A percentile compares a stretch with the other conserved stretches of the same genome.
These are phyloP conservation scores for Candida dubliniensis DNA, from an alignment of 1,139 yeast genomes.

Conservation along the genomic window DNA sequence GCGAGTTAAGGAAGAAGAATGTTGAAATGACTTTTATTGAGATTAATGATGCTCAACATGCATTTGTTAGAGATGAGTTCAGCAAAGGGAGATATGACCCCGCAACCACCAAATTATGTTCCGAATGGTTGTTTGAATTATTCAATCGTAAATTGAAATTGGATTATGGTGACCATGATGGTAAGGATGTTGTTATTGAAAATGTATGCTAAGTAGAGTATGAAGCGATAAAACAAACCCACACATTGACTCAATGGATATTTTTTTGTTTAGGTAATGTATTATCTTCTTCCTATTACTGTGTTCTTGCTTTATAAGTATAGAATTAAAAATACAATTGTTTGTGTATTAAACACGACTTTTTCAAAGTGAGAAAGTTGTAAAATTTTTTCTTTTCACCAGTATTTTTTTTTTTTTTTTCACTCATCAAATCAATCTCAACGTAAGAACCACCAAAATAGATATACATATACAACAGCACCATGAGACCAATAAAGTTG, in stretches of 20 bases:
- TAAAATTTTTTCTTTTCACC: slow-evolving; percentile 6
- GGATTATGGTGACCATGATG: slow-evolving; percentile 65
- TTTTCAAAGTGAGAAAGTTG: slow-evolving; percentile 1
- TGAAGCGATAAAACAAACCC: neutral
- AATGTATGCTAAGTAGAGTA: slow-evolving; percentile 52
- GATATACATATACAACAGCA: slow-evolving; percentile 7
- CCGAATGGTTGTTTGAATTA: slow-evolving; percentile 67
- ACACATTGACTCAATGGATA: no score
- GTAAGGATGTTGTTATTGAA: slow-evolving; percentile 50
- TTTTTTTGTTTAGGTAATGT: no score
- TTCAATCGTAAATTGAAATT: slow-evolving; percentile 68
- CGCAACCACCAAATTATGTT: slow-evolving; percentile 66
- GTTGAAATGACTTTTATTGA: slow-evolving; percentile 73
- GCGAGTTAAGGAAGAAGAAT: slow-evolving; percentile 56
- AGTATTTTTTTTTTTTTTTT: slow-evolving; percentile 6
- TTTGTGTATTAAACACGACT: neutral
- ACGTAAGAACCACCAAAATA: neutral
- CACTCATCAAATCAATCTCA: slow-evolving; percentile 4
- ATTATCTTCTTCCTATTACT: no score
- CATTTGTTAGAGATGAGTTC: slow-evolving; percentile 75
- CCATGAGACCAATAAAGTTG: slow-evolving; percentile 53
- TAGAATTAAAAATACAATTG: no score
- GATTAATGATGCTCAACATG: slow-evolving; percentile 76
- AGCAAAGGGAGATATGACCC: slow-evolving; percentile 81
- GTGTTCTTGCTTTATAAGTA: no score